These are phyloP conservation scores for Melanopsichium pennsylvanicum DNA, from an alignment of 1,284 basidiomycete species.

Conservation along the genomic window DNA sequence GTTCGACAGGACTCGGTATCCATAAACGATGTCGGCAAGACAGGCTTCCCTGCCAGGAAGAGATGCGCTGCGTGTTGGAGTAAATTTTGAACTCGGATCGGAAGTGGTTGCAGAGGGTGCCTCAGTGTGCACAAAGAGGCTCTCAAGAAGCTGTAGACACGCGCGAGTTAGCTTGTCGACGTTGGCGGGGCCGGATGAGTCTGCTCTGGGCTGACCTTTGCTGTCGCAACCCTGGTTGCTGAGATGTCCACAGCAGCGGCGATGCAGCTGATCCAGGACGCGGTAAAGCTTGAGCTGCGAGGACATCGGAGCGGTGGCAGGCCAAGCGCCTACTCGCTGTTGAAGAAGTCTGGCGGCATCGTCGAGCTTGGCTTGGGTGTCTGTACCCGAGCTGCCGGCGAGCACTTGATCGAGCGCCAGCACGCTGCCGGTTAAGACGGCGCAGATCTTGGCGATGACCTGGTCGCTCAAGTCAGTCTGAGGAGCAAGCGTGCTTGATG, in stretches of 20 bases:
- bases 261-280: slow-evolving; percentile 40
- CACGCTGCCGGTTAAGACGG: slow-evolving; percentile 24
- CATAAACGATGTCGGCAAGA: slow-evolving; percentile 35
- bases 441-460: slow-evolving; percentile 20
- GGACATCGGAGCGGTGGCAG: slow-evolving; percentile 8
- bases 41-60: slow-evolving; percentile 25
- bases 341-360: slow-evolving; percentile 9
- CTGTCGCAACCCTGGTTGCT: slow-evolving; percentile 31
- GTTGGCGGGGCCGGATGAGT: slow-evolving; percentile 8
- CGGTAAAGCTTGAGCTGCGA: slow-evolving; percentile 43
- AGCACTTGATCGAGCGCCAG: slow-evolving; percentile 37
- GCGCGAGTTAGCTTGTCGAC: slow-evolving; percentile 27
- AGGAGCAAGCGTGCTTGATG: background rate
- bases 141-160: slow-evolving; percentile 24
- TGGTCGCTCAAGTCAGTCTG: slow-evolving; percentile 5
- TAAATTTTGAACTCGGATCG: background rate
- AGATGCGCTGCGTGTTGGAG: slow-evolving; percentile 3
- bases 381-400: slow-evolving; percentile 10
- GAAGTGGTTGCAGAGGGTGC: background rate
- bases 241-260: slow-evolving; percentile 34
- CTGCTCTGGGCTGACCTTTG: slow-evolving; percentile 28
- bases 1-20: slow-evolving; percentile 33
- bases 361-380: slow-evolving; percentile 25
- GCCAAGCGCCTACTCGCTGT: slow-evolving; percentile 18
- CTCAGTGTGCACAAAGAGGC: slow-evolving; percentile 6